phyloP scores from a whole-genome alignment of 1,139 yeast species.

The Saccharomyces hybrid region DNA sequence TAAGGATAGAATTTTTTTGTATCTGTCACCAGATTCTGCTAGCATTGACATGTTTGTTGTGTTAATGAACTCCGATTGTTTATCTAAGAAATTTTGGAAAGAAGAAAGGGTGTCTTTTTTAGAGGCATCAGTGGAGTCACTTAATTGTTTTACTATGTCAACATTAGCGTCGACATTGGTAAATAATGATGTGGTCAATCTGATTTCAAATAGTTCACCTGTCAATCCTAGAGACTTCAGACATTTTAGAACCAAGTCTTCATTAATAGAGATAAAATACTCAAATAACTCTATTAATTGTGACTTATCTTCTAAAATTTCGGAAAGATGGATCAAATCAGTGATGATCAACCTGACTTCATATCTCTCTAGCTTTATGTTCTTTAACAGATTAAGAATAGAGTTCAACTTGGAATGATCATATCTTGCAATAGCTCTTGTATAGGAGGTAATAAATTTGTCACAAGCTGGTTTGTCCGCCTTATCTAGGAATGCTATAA shows the following conservation, averaged over 20 bases:
- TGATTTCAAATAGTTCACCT: constrained; percentile 57
- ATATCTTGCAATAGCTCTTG: constrained; percentile 35
- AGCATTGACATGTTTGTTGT: constrained; percentile 27
- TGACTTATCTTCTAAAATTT: constrained; percentile 34
- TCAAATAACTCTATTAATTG: constrained; percentile 41
- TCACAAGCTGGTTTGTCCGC: constrained; percentile 26
- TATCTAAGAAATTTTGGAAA: constrained; percentile 30
- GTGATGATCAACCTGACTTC: constrained; percentile 35
- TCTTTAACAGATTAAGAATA: constrained; percentile 29
- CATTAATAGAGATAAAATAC: constrained; percentile 36
- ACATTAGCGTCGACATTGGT: constrained; percentile 19
- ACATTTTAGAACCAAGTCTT: constrained; percentile 37
- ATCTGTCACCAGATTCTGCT: constrained; percentile 38
- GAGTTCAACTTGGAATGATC: constrained; percentile 32
- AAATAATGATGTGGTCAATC: constrained; percentile 53
- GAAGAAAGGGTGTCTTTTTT: constrained; percentile 21
- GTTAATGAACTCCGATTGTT: constrained; percentile 24
- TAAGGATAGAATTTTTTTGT: constrained; percentile 37
- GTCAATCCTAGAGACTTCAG: constrained; percentile 38
- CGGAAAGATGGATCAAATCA: constrained; percentile 35
- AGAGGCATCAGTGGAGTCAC: constrained; percentile 26
- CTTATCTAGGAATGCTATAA: constrained; percentile 24
- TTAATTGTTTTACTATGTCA: constrained; percentile 25
- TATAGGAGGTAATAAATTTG: constrained; percentile 33
- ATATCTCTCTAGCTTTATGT: constrained; percentile 32